Base-by-base conservation (phyloP, 1,139 yeast species). In the Pichia kudriavzevii region DNA sequence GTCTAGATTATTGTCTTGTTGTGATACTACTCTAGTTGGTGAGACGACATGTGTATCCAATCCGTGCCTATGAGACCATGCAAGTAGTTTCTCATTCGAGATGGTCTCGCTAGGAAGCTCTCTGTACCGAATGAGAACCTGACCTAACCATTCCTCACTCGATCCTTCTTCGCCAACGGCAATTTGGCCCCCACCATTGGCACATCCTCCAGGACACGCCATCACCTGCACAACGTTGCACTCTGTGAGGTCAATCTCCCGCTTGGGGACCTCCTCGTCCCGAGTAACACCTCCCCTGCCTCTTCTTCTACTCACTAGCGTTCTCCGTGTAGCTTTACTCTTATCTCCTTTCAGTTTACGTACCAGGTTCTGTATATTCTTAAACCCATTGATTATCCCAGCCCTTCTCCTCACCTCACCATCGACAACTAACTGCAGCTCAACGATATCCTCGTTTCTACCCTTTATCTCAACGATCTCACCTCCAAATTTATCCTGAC, bases 191-290 rank as follows among this genome's bases (percentile, higher is more conserved):
- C 98, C 97, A 7, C 99, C 99, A 52, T 91, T 91, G 39, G 88
- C 82, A 53, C 98, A 91, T 1, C 98, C 99, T 25, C 84, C 85
- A 3, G 98, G 98, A 56, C 98, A 91, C 1, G 98, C 98, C 96
- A 87, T 88, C 24, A 91, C 82, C 51, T 91, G 98, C 5, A 91
- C 85, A 50, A 82, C 84, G 45, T 85, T 94, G 49, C 84, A 79
- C 30, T 64, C 67, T 14, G 72, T 59, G 1, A 91, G 79, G 45
- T 82, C 91, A 1, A 44, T 32, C 28, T 21, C 14, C 13, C 14
- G 15, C n/a, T 11, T 2, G 7, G 19, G 16, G 12, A 5, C 9
- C 7, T 5, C 26, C 26, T 7, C 16, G 17, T 13, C 10, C 16
- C 13, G 9, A 16, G 14, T 16, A 26, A 19, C 26, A 7, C 21